Base-by-base conservation (phyloP, 1,284 basidiomycete species). In the Cutaneotrichosporon cavernicola region DNA sequence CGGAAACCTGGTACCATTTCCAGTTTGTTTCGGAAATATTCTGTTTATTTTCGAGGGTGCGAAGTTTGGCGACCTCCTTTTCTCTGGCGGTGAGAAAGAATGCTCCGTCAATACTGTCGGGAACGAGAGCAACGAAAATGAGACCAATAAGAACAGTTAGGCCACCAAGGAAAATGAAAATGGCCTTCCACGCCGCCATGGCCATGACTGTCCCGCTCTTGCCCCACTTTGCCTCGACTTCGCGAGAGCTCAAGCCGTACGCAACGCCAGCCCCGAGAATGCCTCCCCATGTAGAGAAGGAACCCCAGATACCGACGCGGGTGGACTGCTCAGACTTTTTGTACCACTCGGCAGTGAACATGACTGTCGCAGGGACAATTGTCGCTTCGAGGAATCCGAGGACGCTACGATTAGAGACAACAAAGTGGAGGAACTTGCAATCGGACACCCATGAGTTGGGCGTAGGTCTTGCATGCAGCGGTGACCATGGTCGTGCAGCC, bases 21-120 rank as follows among this genome's bases (percentile, higher is more conserved):
- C 62, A 75, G 46, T 67, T 72, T 6, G 68, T 61, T 46, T 69
- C 70, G 58, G 71, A 64, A 0, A 76, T 77, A 40, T 80, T 78
- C 8, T 76, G 76, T 55, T 79, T 74, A 64, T 76, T 78, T 36
- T 62, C 60, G 13, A 51, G 63, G 7, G 58, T 61, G 52, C 76
- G 71, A 11, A 72, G 68, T 22, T 70, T 56, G 40, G 75, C 74
- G 36, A 76, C 62, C 22, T 62, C 52, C 55, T 73, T 74, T 14
- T 75, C 70, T 4, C 67, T 58, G 7, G 57, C 31, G 30, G 16
- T 67, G 5, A 73, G 69, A 70, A 73, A 77, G 21, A 70, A 65
- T 2, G 73, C 74, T 43, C 63, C 21, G 6, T 64, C 60, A 0
- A 72, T 72, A 14, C 62, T 55, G 63, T 75, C 74, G 40, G 76